Evolutionary conservation across 1,284 basidiomycete genomes (phyloP).

Genomic region (Amylostereum areolatum): DNA sequence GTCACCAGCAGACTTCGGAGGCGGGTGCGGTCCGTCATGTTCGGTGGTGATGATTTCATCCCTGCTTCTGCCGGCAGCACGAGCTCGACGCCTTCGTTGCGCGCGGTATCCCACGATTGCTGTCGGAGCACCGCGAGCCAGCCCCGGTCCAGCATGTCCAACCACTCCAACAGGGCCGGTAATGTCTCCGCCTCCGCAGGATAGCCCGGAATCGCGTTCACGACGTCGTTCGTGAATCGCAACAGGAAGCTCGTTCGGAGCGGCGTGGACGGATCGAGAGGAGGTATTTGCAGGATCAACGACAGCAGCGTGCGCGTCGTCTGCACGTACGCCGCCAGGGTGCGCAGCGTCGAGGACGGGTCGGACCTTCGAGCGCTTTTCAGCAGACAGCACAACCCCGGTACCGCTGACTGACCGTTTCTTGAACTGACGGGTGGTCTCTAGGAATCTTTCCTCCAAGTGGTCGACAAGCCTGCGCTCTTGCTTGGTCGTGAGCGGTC

Average conservation of each 20-base stretch:
- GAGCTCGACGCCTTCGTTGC: slow-evolving; percentile 40
- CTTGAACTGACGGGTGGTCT: slow-evolving; percentile 60
- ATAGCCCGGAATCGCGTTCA: slow-evolving; percentile 57
- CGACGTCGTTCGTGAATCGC: slow-evolving; percentile 60
- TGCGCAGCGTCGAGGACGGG: slow-evolving; percentile 46
- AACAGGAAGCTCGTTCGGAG: slow-evolving; percentile 61
- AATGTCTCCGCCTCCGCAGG: slow-evolving; percentile 35
- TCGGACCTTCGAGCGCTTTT: slow-evolving; percentile 28
- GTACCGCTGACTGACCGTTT: slow-evolving; percentile 48
- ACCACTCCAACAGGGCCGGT: slow-evolving; percentile 49
- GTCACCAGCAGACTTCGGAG: slow-evolving; percentile 57
- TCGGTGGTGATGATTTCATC: slow-evolving; percentile 39
- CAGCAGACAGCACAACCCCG: background rate
- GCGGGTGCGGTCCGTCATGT: slow-evolving; percentile 63
- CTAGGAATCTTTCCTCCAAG: slow-evolving; percentile 57
- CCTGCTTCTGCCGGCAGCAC: slow-evolving; percentile 27
- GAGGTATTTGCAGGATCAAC: slow-evolving; percentile 65
- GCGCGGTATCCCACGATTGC: slow-evolving; percentile 56
- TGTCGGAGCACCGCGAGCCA: slow-evolving; percentile 59
- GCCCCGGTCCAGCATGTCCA: slow-evolving; percentile 64
- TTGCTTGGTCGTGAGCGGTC: slow-evolving; percentile 28
- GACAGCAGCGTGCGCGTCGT: slow-evolving; percentile 49
- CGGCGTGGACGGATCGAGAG: slow-evolving; percentile 57
- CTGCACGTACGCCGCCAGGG: slow-evolving; percentile 50
- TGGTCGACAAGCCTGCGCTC: slow-evolving; percentile 58